These are phyloP conservation scores for Ceratocystis colombiana DNA, from an alignment of 2,329 filamentous ascomycete genomes.

Conservation along the genomic window DNA sequence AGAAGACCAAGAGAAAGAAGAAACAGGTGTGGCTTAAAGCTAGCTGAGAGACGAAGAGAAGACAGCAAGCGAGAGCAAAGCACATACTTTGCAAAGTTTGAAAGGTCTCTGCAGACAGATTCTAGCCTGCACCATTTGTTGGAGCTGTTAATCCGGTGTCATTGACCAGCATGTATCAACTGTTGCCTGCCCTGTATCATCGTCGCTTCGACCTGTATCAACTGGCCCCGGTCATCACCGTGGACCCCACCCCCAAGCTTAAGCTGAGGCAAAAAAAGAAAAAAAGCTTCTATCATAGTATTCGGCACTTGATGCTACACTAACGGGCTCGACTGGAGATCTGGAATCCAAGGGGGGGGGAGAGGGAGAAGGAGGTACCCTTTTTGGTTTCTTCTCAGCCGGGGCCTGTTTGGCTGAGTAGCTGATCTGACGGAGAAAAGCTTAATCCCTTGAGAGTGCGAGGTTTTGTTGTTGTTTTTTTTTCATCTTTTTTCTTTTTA, in stretches of 20 bases:
- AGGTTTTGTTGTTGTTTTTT: neutral
- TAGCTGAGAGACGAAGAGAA: neutral
- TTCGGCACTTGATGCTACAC: neutral
- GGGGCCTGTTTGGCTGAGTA: neutral
- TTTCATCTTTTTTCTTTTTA: slow-evolving; percentile 22
- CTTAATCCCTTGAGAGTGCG: neutral
- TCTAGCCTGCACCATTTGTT: too few species aligned
- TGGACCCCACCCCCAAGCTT: too few species aligned
- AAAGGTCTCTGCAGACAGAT: too few species aligned
- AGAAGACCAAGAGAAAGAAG: neutral
- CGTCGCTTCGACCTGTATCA: too few species aligned
- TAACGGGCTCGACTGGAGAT: neutral
- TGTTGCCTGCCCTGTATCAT: too few species aligned
- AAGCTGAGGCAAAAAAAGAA: too few species aligned
- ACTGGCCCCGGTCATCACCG: too few species aligned
- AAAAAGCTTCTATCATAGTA: neutral
- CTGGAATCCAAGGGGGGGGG: neutral
- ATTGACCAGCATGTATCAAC: too few species aligned
- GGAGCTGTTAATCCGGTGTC: too few species aligned
- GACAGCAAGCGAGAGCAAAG: neutral
- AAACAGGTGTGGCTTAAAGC: too few species aligned
- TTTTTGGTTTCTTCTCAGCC: slow-evolving; percentile 1
- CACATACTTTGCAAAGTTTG: too few species aligned
- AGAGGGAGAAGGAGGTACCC: neutral
- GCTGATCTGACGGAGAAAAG: neutral